Evolutionary conservation across 768 basidiomycete genomes (phyloP), one percentile per base, ranked within the genome.

Genomic region (Leccinum aurantiacum): DNA sequence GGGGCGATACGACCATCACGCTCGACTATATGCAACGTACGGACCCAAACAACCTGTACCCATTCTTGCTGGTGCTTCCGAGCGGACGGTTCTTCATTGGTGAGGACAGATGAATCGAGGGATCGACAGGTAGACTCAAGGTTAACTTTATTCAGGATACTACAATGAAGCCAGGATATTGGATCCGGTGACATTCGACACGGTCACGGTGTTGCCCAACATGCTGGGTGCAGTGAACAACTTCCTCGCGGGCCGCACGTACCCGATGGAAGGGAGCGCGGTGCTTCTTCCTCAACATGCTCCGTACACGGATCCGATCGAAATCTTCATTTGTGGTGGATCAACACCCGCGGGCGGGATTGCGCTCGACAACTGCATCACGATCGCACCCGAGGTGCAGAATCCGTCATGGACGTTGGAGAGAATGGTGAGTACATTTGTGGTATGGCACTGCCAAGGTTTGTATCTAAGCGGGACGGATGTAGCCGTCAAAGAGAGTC

Each of bases 131-230:
- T 33, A 1, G 10, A 24, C 53, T 54, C 31, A 56, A 38, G 10
- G 4, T 11, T 49, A 1, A 17, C 14, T n/a, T 3, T 4, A 13
- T 37, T 29, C 60, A 90, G 89, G 79, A 0, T 92, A 92, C 67
- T 91, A 85, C 75, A 92, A 93, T 62, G 88, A 92, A 71, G 91
- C 90, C 1, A 85, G 90, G 15, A 83, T 92, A 60, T 75, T 92
- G 27, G 81, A 92, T 59, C 84, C 87, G 0, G 76, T 69, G 13
- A 88, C 82, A 1, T 90, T 92, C 62, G 72, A 78, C 22, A 91
- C 90, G 0, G 71, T 85, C 56, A 73, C 73, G 6, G 73, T 76
- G 7, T 71, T 91, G 6, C 91, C 91, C 15, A 90, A 90, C 64
- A 84, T 89, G 62, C 91, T 90, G 0, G 90, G 86, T 0, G 78